Percentiles rank a stretch among this genome's conserved stretches.
Evolutionary conservation across 305 asterid species (phyloP).

Genomic region (Fraxinus floribunda): DNA sequence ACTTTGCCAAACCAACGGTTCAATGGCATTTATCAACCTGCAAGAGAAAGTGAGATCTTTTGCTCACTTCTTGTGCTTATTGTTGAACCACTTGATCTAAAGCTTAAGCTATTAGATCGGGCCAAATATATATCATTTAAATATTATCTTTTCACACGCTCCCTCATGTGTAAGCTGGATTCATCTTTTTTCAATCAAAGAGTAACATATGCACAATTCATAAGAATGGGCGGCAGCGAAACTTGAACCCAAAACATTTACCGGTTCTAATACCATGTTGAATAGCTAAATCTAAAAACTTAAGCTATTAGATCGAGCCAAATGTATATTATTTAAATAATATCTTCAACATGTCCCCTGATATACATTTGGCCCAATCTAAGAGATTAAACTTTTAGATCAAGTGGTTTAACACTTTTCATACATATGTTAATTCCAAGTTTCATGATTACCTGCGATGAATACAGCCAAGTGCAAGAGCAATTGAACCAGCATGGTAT

Average conservation of each 20-base stretch:
- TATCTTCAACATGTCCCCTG: background rate
- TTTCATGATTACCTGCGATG: slow-evolving; percentile 79
- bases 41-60: slow-evolving; percentile 15
- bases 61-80: slow-evolving; percentile 14
- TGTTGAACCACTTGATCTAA: background rate
- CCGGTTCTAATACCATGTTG: background rate
- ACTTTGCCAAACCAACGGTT: background rate
- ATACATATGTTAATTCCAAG: slow-evolving; percentile 17
- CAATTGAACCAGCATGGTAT: slow-evolving; percentile 83
- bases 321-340: background rate
- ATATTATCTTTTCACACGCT: background rate
- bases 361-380: background rate
- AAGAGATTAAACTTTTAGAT: background rate
- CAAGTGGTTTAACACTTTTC: background rate
- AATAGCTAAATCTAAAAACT: background rate
- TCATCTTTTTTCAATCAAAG: background rate
- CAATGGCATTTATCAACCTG: background rate
- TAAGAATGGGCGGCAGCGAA: background rate
- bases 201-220: background rate
- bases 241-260: background rate
- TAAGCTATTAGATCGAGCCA: background rate
- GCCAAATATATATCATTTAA: background rate
- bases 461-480: slow-evolving; percentile 92
- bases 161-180: background rate
- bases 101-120: background rate